These are phyloP conservation scores for Henningerozyma blattae DNA, from an alignment of 805 yeast species.

Conservation along the genomic window DNA sequence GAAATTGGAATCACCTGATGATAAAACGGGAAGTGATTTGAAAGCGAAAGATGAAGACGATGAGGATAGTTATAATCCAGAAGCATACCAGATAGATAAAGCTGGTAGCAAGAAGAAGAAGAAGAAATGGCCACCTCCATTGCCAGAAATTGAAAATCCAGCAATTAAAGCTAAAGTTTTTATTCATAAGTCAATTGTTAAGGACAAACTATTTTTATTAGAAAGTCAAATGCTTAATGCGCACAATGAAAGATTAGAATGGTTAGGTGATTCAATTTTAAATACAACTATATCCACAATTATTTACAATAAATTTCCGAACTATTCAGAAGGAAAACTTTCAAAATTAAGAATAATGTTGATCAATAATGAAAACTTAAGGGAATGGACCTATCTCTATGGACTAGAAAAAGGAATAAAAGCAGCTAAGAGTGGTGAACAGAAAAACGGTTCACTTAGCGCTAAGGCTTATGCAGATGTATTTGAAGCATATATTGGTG, in stretches of 20 bases:
- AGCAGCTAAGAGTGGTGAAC: conserved; percentile 28
- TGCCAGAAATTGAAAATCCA: conserved; percentile 56
- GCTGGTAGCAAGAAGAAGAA: conserved; percentile 9
- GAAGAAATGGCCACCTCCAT: conserved; percentile 44
- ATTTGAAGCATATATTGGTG: conserved; percentile 92
- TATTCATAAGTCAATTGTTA: conserved; percentile 64
- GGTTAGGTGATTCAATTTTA: conserved; percentile 78
- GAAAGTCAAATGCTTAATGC: conserved; percentile 44
- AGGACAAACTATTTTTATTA: conserved; percentile 43
- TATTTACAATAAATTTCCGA: conserved; percentile 53
- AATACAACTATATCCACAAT: conserved; percentile 62
- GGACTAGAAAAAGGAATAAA: conserved; percentile 48
- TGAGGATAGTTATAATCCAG: conserved; percentile 15
- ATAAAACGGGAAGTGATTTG: conserved; percentile 4
- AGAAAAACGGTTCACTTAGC: conserved; percentile 26
- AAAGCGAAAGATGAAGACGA: conserved; percentile 4
- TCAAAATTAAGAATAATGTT: conserved; percentile 58
- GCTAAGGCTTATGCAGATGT: conserved; percentile 76
- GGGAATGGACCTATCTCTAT: conserved; percentile 59
- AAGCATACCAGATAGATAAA: conserved; percentile 22
- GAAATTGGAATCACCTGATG: conserved; percentile 1
- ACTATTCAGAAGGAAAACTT: conserved; percentile 69
- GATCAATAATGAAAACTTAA: conserved; percentile 61
- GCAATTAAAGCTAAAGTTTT: conserved; percentile 59
- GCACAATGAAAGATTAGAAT: conserved; percentile 83